Evolutionary conservation across 441 rosid genomes (phyloP).

Genomic region (Gossypium schwendimanii): DNA sequence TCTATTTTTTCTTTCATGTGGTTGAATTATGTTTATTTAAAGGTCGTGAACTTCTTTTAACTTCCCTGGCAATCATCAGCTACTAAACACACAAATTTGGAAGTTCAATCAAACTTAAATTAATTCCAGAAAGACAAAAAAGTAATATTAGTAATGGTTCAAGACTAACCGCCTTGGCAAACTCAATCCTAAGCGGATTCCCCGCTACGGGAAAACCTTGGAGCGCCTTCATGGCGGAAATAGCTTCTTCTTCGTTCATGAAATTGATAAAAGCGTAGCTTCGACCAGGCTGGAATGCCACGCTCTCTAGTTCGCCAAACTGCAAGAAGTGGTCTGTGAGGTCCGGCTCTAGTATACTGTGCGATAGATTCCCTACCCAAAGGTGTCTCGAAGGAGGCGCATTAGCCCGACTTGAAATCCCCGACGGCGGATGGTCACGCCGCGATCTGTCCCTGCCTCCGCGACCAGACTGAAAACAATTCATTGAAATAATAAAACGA

Average conservation of each 20-base stretch:
- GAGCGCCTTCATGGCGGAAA: constrained; percentile 61
- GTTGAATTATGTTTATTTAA: neutral
- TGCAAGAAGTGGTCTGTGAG: constrained; percentile 44
- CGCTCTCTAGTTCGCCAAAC: constrained; percentile 74
- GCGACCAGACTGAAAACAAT: constrained; percentile 33
- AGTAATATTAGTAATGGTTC: constrained; percentile 28
- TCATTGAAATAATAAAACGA: constrained; percentile 5
- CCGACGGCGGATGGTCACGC: constrained; percentile 24
- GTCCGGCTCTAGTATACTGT: constrained; percentile 46
- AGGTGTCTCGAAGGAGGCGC: constrained; percentile 84
- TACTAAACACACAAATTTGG: constrained; percentile 4
- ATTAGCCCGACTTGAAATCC: constrained; percentile 20
- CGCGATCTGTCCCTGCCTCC: constrained; percentile 50
- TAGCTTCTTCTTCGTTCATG: constrained; percentile 57
- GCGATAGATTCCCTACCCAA: constrained; percentile 87
- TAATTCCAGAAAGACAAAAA: constrained; percentile 13
- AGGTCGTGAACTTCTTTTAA: neutral
- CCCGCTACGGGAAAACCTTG: constrained; percentile 79
- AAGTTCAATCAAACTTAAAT: constrained; percentile 8
- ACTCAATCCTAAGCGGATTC: constrained; percentile 86
- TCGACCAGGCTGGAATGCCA: constrained; percentile 76
- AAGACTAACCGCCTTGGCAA: constrained; percentile 97
- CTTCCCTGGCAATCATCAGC: neutral
- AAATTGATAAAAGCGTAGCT: constrained; percentile 82
- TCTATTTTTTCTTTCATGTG: neutral